phyloP scores from a whole-genome alignment of 2,329 filamentous ascomycete species.

The Cadophora luteo-olivacea region DNA sequence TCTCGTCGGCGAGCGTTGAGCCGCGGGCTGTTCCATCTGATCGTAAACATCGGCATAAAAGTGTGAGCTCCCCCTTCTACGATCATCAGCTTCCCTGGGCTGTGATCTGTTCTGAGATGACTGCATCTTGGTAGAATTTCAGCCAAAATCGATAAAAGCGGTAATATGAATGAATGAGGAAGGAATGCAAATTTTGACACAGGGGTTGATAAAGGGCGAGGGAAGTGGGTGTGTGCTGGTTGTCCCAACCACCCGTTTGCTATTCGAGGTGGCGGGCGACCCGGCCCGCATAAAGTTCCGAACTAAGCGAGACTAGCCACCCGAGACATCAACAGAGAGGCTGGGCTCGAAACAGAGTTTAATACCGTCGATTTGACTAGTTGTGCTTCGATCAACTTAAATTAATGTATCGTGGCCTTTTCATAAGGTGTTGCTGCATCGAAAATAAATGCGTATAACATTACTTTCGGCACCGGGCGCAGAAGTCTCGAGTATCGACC shows the following conservation, averaged over 20 bases:
- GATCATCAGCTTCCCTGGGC: constrained; percentile 16
- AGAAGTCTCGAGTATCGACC: neutral
- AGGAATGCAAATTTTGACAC: constrained; percentile 4
- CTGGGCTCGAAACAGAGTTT: neutral
- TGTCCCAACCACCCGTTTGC: neutral
- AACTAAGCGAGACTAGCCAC: neutral
- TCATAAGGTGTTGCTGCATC: neutral
- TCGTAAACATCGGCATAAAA: constrained; percentile 19
- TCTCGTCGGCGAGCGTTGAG: constrained; percentile 20
- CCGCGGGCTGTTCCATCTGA: neutral
- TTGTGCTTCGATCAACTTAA: neutral
- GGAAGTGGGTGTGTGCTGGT: neutral
- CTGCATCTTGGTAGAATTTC: constrained; percentile 8
- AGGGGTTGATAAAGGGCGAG: constrained; percentile 12
- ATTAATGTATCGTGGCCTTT: neutral
- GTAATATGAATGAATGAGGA: neutral
- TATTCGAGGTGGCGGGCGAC: constrained; percentile 4
- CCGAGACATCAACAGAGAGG: constrained; percentile 1
- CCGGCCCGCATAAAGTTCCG: constrained; percentile 1
- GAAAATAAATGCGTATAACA: neutral
- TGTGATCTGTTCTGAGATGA: neutral
- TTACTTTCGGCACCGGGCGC: too few relatives aligned
- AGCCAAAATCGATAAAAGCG: neutral
- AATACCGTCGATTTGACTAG: neutral
- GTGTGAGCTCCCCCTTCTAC: constrained; percentile 19